Evolutionary conservation across 2,329 filamentous ascomycete species (phyloP).

Genomic region (Fusarium sublunatum): DNA sequence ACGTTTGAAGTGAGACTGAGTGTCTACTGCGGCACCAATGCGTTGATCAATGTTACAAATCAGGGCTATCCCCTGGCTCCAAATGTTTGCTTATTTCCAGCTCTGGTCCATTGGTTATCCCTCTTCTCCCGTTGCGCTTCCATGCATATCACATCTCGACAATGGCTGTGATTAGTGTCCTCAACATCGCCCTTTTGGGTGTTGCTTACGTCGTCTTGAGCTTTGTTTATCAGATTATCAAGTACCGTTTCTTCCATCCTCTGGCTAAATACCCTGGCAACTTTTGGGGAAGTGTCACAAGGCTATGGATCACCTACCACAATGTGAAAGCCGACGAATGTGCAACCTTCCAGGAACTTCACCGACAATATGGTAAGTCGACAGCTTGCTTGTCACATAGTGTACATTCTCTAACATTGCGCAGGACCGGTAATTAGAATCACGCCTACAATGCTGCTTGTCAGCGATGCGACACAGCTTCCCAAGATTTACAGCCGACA

Average conservation of each 20-base stretch:
- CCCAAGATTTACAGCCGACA: conserved; percentile 66
- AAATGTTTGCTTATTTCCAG: conserved; percentile 13
- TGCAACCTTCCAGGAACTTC: conserved; percentile 30
- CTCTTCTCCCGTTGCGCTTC: not conserved
- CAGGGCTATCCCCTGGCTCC: not conserved
- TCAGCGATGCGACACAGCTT: conserved; percentile 59
- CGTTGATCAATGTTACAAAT: conserved; percentile 8
- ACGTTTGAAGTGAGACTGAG: not conserved
- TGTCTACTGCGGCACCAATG: not conserved
- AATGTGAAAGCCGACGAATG: conserved; percentile 35
- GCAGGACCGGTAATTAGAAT: conserved; percentile 41
- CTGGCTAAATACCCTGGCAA: conserved; percentile 34
- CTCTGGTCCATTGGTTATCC: conserved; percentile 10
- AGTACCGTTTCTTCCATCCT: conserved; percentile 37
- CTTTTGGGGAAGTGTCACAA: conserved; percentile 34
- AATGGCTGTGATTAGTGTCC: conserved; percentile 26
- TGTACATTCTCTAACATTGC: not conserved
- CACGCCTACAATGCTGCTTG: conserved; percentile 42
- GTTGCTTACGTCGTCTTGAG: conserved; percentile 16
- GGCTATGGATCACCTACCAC: conserved; percentile 42
- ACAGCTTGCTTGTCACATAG: accelerated
- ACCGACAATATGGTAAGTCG: conserved; percentile 25
- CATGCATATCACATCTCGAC: not conserved
- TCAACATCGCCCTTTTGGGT: conserved; percentile 17
- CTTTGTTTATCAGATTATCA: conserved; percentile 17